phyloP scores from a whole-genome alignment of 208 protist genomes.

The Giardia muris region DNA sequence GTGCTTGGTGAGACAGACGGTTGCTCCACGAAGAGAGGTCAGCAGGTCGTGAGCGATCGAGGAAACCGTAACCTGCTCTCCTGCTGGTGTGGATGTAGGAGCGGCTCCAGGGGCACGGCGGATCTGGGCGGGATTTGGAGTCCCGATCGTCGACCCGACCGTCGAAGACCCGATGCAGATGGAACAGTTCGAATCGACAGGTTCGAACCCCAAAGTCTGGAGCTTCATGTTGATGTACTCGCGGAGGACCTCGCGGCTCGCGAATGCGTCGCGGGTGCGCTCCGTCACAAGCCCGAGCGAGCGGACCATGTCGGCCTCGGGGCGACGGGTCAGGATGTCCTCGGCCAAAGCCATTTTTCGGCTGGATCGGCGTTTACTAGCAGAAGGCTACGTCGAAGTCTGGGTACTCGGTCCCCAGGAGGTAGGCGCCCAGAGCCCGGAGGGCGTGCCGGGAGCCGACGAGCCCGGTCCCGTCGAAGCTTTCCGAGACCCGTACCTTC shows the following conservation, averaged over 20 bases:
- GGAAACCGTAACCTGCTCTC: not conserved
- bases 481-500: no score
- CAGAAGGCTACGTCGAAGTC: no score
- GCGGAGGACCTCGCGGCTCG: not conserved
- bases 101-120: not conserved
- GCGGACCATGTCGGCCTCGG: not conserved
- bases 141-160: not conserved
- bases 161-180: not conserved
- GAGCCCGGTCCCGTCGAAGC: no score
- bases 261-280: not conserved
- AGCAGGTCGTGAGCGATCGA: not conserved
- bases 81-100: not conserved
- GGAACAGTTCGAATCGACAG: not conserved
- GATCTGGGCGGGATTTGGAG: not conserved
- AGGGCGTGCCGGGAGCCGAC: no score
- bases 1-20: not conserved
- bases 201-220: not conserved
- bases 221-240: constrained; percentile 30
- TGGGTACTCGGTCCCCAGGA: no score
- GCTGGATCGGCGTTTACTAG: no score
- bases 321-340: not conserved
- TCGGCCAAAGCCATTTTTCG: not conserved
- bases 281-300: not conserved
- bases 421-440: no score
- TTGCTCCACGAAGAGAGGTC: not conserved